Conservation (phyloP, 2,329 filamentous ascomycete genomes). For the Rutstroemia sydowiana region DNA sequence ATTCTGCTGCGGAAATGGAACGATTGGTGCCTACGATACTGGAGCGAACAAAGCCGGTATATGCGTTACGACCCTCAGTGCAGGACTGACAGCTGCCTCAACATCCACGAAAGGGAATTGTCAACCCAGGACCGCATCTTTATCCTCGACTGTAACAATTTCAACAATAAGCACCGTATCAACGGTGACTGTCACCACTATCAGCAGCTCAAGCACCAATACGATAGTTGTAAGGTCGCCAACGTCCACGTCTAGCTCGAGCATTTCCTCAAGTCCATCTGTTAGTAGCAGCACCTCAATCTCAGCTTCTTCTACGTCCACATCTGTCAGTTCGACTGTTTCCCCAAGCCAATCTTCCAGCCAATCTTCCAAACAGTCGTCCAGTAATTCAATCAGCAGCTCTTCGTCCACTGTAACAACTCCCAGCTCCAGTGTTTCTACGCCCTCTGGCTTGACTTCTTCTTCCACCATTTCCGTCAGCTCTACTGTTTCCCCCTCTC, state of each 20-base stretch:
- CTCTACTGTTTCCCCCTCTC: neutral
- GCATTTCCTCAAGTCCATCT: neutral
- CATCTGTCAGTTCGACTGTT: neutral
- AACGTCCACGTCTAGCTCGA: neutral
- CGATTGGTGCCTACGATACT: neutral
- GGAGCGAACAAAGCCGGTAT: neutral
- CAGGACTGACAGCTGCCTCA: neutral
- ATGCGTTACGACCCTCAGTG: neutral
- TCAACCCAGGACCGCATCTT: neutral
- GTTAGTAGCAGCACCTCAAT: neutral
- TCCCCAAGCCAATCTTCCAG: neutral
- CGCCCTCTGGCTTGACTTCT: too few relatives aligned
- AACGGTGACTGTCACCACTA: neutral
- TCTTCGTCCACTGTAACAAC: too few relatives aligned
- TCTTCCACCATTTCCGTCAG: too few relatives aligned
- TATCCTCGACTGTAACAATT: neutral
- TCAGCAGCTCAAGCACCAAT: neutral
- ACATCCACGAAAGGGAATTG: neutral
- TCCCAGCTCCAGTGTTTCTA: too few relatives aligned
- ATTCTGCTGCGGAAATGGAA: neutral
- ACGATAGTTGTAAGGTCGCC: neutral
- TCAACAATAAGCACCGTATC: too few relatives aligned
- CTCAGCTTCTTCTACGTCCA: neutral
- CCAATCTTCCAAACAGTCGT: neutral
- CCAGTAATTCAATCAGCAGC: too few relatives aligned